phyloP scores from a whole-genome alignment of 1,284 basidiomycete species.

The Ganoderma lucidum region DNA sequence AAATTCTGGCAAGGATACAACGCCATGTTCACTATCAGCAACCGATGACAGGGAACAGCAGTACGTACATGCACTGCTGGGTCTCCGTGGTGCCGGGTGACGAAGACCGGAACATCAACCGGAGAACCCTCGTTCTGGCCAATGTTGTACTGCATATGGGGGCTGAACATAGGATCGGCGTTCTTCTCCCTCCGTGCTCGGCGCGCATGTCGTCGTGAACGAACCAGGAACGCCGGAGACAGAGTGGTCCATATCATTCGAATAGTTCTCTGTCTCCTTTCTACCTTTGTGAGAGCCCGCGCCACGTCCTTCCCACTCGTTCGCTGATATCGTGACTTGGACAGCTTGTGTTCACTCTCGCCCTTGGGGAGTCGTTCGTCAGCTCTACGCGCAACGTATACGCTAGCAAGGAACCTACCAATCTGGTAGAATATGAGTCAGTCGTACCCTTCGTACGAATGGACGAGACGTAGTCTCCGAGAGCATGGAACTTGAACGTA shows the following conservation, averaged over 20 bases:
- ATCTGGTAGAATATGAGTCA: not conserved
- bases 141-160: not conserved
- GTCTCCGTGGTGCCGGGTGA: not conserved
- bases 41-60: not conserved
- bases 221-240: not conserved
- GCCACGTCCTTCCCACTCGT: constrained; percentile 6
- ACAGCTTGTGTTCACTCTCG: constrained; percentile 7
- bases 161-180: not conserved
- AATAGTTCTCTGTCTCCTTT: constrained; percentile 2
- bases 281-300: not conserved
- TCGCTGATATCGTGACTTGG: constrained; percentile 3
- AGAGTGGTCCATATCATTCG: not conserved
- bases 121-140: not conserved
- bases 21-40: no score
- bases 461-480: constrained; percentile 34
- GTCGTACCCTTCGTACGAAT: constrained; percentile 34
- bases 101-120: not conserved
- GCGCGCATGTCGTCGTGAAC: not conserved
- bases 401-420: not conserved
- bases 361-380: constrained; percentile 30
- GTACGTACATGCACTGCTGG: not conserved
- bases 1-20: not conserved
- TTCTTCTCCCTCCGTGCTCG: not conserved
- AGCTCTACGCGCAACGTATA: not conserved
- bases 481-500: constrained; percentile 37